phyloP scores from a whole-genome alignment of 805 yeast species.

The Dipodascus albidus region DNA sequence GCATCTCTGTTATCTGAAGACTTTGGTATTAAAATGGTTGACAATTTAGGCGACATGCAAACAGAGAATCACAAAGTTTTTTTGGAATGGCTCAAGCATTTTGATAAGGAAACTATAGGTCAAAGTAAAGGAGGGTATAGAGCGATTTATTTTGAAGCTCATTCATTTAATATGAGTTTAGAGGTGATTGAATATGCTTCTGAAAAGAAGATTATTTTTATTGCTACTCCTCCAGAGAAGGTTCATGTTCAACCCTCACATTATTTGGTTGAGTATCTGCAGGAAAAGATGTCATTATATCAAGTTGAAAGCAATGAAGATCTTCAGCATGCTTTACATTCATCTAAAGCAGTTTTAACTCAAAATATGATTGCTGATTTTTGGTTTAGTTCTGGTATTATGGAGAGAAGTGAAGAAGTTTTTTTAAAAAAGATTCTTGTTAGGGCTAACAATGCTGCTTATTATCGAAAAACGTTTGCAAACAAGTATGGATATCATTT shows the following conservation, averaged over 20 bases:
- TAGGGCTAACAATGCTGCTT: background rate
- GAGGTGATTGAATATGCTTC: background rate
- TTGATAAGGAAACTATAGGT: background rate
- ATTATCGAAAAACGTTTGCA: background rate
- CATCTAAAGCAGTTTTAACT: background rate
- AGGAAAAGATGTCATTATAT: background rate
- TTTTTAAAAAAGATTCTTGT: background rate
- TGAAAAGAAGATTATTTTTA: background rate
- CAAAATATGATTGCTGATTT: background rate
- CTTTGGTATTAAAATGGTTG: background rate
- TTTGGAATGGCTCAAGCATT: constrained; percentile 1
- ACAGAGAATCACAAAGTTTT: background rate
- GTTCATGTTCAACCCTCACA: background rate
- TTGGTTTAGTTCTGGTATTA: background rate
- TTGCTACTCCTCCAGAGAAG: background rate
- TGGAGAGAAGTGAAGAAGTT: background rate
- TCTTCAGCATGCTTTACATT: background rate
- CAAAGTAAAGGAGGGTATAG: background rate
- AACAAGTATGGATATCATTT: background rate
- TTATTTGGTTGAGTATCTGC: background rate
- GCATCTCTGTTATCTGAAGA: background rate
- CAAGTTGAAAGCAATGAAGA: background rate
- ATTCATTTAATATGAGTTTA: background rate
- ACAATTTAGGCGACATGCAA: background rate
- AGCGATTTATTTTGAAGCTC: background rate